Evolutionary conservation across 306 rosid species (phyloP).

Genomic region (Lathyrus tuberosus): DNA sequence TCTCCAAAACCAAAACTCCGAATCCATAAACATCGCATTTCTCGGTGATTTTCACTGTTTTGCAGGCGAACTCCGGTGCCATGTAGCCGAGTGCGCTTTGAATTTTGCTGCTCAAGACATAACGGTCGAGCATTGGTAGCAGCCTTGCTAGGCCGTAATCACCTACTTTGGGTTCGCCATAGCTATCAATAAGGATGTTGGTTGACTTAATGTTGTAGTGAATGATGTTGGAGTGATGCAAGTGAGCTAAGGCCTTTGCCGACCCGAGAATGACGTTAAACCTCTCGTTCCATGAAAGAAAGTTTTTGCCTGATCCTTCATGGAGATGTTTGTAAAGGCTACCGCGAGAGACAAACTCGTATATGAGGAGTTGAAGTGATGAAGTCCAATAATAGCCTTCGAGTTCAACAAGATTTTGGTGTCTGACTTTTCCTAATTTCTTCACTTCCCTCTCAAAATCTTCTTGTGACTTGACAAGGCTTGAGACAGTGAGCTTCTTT

Average conservation of each 20-base stretch:
- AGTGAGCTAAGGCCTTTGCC: conserved; percentile 89
- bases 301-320: conserved; percentile 77
- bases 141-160: conserved; percentile 93
- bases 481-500: conserved; percentile 97
- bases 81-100: conserved; percentile 98
- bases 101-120: conserved; percentile 95
- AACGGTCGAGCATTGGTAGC: conserved; percentile 95
- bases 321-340: conserved; percentile 94
- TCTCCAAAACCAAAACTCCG: conserved; percentile 85
- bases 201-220: conserved; percentile 96
- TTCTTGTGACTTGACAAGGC: conserved; percentile 95
- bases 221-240: conserved; percentile 80
- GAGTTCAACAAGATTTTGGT: conserved; percentile 83
- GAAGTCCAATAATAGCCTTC: conserved; percentile 99
- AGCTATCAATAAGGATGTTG: conserved; percentile 78
- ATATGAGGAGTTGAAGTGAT: conserved; percentile 92
- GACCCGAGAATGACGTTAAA: conserved; percentile 89
- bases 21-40: conserved; percentile 94
- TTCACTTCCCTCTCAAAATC: conserved; percentile 97
- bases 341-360: conserved; percentile 81
- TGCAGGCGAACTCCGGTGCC: conserved; percentile 99
- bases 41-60: conserved; percentile 90
- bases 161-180: conserved; percentile 88
- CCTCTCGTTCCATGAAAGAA: conserved; percentile 91
- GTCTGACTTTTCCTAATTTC: conserved; percentile 86